Evolutionary conservation across 2,329 filamentous ascomycete species (phyloP), one percentile per base, ranked within the genome.

Genomic region (Diaporthe citriasiana): DNA sequence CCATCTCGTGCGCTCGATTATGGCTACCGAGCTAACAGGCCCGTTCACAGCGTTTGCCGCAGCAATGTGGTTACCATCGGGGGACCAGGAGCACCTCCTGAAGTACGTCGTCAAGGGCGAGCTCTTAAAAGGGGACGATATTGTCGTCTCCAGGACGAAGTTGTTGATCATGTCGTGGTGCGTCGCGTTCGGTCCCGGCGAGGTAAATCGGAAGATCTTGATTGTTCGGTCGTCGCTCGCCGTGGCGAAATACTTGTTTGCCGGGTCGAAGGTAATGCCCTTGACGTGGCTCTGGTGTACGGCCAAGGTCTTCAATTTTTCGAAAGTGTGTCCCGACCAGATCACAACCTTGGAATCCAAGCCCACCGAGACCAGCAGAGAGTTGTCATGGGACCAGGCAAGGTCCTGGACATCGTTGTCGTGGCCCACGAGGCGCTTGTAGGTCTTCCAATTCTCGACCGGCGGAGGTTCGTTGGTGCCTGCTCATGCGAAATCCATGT

Each of bases 321-420:
- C 97, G 79, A 99, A 99, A 0, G 95, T 98, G 83, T 97, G 93
- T 0, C 97, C 97, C 1, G 96, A 98, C 97, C 97, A 99, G 30
- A 99, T 93, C 13, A 99, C 97, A 19, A 99, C 93, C 84, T 99
- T 99, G 56, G 97, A 98, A 84, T 99, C 97, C 78, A 99, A 86
- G 1, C 97, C 97, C 35, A 99, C 97, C 0, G 97, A 98, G 6
- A 98, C 95, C 75, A 99, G 87, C 71, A 99, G 94, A 1, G 96
- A 98, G 40, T 95, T 97, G 85, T 99, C 97, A 81, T 93, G 93
- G 27, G 97, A 98, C 97, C 97, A 99, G 40, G 95, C 97, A 74
- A 99, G 87, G 85, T 99, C 97, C 84, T 99, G 97, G 7, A 99
- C 95, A 85, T 99, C 97, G 81, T 98, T 99, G 80, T 99, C 97